phyloP scores from a whole-genome alignment of 495 filamentous ascomycete species.

The Thermothielavioides terrestris region DNA sequence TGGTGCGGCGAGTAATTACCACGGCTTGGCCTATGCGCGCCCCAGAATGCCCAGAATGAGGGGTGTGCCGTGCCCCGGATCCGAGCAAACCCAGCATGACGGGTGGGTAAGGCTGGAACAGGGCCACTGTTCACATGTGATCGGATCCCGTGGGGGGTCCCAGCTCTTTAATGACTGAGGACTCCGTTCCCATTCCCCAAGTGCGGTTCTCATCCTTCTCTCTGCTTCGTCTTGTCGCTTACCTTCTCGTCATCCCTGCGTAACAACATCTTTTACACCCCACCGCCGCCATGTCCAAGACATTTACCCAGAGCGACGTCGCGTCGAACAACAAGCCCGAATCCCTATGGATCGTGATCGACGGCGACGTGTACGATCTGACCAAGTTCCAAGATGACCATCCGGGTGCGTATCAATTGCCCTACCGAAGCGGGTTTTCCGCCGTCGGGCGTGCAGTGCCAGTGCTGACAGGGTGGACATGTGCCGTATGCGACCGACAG shows the following conservation, averaged over 20 bases:
- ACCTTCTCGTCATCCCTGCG: neutral
- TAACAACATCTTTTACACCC: neutral
- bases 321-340: slow-evolving; percentile 81
- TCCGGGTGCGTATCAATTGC: slow-evolving; percentile 62
- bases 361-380: slow-evolving; percentile 94
- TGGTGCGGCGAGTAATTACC: slow-evolving; percentile 1
- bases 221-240: neutral
- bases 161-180: slow-evolving; percentile 12
- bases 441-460: no score
- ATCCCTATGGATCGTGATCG: slow-evolving; percentile 82
- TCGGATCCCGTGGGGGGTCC: neutral
- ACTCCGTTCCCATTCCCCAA: neutral
- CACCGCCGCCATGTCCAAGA: slow-evolving; percentile 66
- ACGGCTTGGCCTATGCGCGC: neutral
- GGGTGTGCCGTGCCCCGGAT: slow-evolving; percentile 9
- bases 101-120: neutral
- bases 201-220: neutral
- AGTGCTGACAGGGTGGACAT: no score
- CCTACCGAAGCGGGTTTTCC: no score
- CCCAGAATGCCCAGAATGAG: neutral
- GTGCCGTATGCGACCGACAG: no score
- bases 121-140: slow-evolving; percentile 12
- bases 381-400: slow-evolving; percentile 92
- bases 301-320: slow-evolving; percentile 75
- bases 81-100: neutral